phyloP scores from a whole-genome alignment of 768 basidiomycete species.

The Termitomyces sp. region DNA sequence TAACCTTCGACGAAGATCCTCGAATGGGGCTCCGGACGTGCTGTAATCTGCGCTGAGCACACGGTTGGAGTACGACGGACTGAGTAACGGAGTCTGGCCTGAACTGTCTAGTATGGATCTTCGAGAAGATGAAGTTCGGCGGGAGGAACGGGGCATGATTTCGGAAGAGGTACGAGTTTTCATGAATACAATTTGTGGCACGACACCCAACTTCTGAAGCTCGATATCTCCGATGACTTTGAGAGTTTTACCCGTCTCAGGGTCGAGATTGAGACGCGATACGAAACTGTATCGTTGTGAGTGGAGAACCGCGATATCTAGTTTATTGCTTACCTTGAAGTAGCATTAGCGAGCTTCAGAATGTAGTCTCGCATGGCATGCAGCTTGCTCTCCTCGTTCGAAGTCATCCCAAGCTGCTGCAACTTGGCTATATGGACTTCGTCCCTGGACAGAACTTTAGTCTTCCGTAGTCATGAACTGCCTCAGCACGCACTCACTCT shows the following conservation, averaged over 20 bases:
- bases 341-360: constrained; percentile 74
- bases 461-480: background rate
- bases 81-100: constrained; percentile 37
- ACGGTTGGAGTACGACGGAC: constrained; percentile 45
- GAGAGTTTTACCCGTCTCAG: constrained; percentile 57
- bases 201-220: constrained; percentile 82
- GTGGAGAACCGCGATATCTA: background rate
- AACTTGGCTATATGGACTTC: constrained; percentile 70
- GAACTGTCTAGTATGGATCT: constrained; percentile 30
- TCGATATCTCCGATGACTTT: constrained; percentile 66
- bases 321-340: constrained; percentile 51
- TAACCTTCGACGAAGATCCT: constrained; percentile 74
- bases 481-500: constrained; percentile 50
- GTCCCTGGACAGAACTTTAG: constrained; percentile 46
- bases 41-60: constrained; percentile 43
- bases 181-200: constrained; percentile 89
- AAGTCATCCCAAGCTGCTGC: constrained; percentile 83
- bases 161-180: constrained; percentile 45
- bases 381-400: constrained; percentile 79
- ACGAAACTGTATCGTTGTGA: constrained; percentile 46
- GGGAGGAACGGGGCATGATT: constrained; percentile 31
- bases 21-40: constrained; percentile 54
- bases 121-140: constrained; percentile 30
- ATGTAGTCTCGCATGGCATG: constrained; percentile 88
- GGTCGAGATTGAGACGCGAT: constrained; percentile 57